Evolutionary conservation across 192 early-diverging fungal genomes (phyloP), one percentile per base, ranked within the genome.

Genomic region (Obelidium mucronatum): DNA sequence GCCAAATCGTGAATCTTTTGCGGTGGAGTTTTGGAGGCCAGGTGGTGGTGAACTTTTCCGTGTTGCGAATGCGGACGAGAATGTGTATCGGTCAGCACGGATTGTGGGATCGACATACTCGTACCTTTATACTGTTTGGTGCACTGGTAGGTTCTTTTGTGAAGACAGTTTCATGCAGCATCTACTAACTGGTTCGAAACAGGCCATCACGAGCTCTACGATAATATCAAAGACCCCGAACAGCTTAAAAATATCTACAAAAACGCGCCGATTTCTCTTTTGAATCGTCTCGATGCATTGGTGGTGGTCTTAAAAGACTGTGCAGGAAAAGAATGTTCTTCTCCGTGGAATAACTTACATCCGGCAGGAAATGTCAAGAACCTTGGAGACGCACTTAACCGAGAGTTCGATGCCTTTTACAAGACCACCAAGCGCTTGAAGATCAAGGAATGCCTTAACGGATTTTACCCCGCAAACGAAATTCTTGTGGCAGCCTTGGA

Each of bases 271-370:
- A 28, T 35, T 4, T 55, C 79, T 26, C 55, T 90, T 0, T 34
- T 87, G 28, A 83, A 86, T 67, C 88, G 89, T 1, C 61, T 90
- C 44, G 86, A 90, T 79, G 88, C 89, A 24, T 53, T 69, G 67
- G 42, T 69, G 19, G 44, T 69, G 1, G 51, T 31, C n/a, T 74
- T 88, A 13, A 80, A 85, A 26, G 73, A 80, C 39, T 91, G 88
- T 74, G 82, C 82, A 22, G 85, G 81, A 0, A 80, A 79, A 0
- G 80, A 77, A 11, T 91, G 90, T 69, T 81, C 83, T 60, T 75
- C 87, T 34, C 90, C 90, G 26, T 91, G 90, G 90, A 63, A 67
- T 0, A 79, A 80, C 0, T 71, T 91, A 17, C 88, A 89, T 78
- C 72, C 82, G 26, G 40, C 67, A 39, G 80, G 68, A 55, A 72